Percentiles rank a stretch among this genome's conserved stretches.
phyloP scores from a whole-genome alignment of 2,329 filamentous ascomycete genomes.

The Xylariaceae sp. region DNA sequence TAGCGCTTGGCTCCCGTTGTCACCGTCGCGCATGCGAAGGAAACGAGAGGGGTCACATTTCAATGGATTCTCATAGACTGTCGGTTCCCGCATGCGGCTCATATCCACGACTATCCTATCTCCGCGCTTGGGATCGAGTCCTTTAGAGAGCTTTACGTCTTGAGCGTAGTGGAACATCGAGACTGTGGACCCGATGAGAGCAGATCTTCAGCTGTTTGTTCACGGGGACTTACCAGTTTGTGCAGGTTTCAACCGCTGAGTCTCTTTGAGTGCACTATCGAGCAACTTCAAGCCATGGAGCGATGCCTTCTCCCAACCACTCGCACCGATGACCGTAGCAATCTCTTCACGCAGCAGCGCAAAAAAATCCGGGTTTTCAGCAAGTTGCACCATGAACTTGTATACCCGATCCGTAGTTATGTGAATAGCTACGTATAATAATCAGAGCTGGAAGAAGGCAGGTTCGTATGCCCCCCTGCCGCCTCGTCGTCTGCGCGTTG shows the following conservation, averaged over 20 bases:
- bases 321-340: constrained; percentile 16
- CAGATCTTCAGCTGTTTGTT: background rate
- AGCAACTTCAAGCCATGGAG: constrained; percentile 28
- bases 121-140: constrained; percentile 12
- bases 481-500: constrained; percentile 37
- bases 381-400: constrained; percentile 38
- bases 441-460: constrained; percentile 25
- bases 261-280: constrained; percentile 35
- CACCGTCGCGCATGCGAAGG: constrained; percentile 11
- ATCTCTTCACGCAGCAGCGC: constrained; percentile 43
- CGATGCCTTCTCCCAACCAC: constrained; percentile 11
- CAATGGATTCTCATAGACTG: constrained; percentile 12
- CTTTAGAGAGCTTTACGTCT: constrained; percentile 11
- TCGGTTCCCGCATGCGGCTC: constrained; percentile 13
- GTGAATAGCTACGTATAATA: constrained; percentile 33
- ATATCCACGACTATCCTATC: constrained; percentile 16
- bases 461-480: constrained; percentile 27
- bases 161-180: constrained; percentile 11
- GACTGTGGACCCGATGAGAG: constrained; percentile 2
- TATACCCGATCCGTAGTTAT: constrained; percentile 33
- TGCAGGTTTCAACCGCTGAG: constrained; percentile 25
- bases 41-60: constrained; percentile 16
- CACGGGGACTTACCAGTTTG: constrained; percentile 14
- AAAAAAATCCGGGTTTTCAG: constrained; percentile 36
- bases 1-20: constrained; percentile 17